These are phyloP conservation scores for Chaetomiaceae sp. DNA, from an alignment of 2,329 filamentous ascomycete genomes.

Conservation along the genomic window DNA sequence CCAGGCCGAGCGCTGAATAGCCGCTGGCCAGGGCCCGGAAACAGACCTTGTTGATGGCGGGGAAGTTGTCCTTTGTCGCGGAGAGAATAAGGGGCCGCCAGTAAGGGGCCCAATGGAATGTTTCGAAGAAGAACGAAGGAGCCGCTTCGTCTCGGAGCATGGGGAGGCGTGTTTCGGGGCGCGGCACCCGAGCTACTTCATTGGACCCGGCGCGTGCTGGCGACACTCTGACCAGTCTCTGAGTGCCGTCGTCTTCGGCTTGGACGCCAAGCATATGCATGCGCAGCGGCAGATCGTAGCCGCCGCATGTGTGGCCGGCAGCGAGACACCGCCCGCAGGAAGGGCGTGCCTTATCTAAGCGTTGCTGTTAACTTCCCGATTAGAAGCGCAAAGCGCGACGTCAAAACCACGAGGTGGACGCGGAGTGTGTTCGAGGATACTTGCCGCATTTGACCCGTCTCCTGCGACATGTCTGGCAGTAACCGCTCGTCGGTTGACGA, in stretches of 20 bases:
- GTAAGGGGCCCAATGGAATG: neutral
- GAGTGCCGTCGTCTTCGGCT: neutral
- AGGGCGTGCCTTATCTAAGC: conserved; percentile 1
- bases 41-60: neutral
- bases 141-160: neutral
- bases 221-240: neutral
- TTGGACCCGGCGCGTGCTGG: neutral
- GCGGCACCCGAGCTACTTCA: neutral
- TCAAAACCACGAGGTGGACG: neutral
- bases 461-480: conserved; percentile 6
- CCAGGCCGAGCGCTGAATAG: neutral
- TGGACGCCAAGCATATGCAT: conserved; percentile 1
- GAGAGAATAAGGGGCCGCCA: conserved; percentile 1
- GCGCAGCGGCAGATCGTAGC: conserved; percentile 1
- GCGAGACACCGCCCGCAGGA: neutral
- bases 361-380: too few species aligned
- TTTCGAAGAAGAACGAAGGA: neutral
- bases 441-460: conserved; percentile 6
- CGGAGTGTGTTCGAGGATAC: neutral
- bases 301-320: conserved; percentile 2
- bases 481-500: conserved; percentile 2
- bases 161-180: neutral
- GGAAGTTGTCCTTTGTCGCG: neutral
- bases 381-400: neutral
- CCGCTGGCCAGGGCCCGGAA: neutral